phyloP scores from a whole-genome alignment of 2,329 filamentous ascomycete species.

The Diaporthe eres region DNA sequence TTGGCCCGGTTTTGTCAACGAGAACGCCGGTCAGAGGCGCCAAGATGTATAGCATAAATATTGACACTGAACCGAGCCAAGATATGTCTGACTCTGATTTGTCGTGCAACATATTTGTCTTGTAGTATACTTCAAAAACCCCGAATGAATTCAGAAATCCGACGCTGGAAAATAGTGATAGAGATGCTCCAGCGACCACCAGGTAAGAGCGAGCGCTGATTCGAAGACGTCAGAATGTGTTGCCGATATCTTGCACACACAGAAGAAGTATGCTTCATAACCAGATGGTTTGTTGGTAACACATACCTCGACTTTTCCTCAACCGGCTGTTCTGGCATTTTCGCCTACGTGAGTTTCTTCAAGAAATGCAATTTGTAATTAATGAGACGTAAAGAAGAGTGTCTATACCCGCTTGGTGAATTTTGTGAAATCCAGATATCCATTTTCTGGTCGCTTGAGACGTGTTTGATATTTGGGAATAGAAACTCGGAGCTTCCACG shows the following conservation, averaged over 20 bases:
- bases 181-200: background rate
- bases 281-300: background rate
- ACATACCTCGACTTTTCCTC: background rate
- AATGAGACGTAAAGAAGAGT: background rate
- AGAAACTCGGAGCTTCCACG: slow-evolving; percentile 10
- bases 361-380: too few relatives aligned
- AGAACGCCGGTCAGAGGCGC: slow-evolving; percentile 48
- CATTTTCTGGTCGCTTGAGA: background rate
- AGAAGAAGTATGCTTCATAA: background rate
- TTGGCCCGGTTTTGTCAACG: slow-evolving; percentile 51
- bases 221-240: background rate
- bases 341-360: background rate
- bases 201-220: background rate
- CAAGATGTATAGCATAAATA: slow-evolving; percentile 49
- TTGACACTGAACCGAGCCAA: slow-evolving; percentile 52
- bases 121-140: slow-evolving; percentile 52
- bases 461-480: background rate
- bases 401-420: background rate
- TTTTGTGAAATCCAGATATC: background rate
- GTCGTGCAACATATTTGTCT: slow-evolving; percentile 40
- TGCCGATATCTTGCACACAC: too few relatives aligned
- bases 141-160: slow-evolving; percentile 54
- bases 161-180: slow-evolving; percentile 48
- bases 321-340: background rate
- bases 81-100: slow-evolving; percentile 50